Conservation (phyloP, 352 stramenopile genomes). For the Globisporangium nodosum region DNA sequence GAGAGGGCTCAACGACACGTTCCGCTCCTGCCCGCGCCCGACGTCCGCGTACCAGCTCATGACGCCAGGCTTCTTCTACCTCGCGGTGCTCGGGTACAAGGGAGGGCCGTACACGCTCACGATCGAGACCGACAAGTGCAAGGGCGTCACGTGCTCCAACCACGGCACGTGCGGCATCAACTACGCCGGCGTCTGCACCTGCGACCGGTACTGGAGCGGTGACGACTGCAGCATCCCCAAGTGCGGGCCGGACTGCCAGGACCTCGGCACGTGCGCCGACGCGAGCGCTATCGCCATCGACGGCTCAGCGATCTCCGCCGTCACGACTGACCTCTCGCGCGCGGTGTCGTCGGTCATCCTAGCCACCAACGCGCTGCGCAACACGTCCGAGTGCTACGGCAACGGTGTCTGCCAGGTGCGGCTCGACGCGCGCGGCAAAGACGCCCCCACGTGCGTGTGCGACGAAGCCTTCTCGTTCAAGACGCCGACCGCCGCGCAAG, state of each 20-base stretch:
- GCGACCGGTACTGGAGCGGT: conserved; percentile 69
- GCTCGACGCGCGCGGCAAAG: conserved; percentile 10
- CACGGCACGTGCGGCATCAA: conserved; percentile 58
- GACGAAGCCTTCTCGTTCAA: conserved; percentile 57
- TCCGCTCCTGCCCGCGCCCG: conserved; percentile 45
- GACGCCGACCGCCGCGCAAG: conserved; percentile 33
- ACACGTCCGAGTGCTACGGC: conserved; percentile 65
- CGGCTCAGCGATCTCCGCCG: neutral
- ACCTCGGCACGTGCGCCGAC: conserved; percentile 38
- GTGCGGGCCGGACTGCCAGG: conserved; percentile 65
- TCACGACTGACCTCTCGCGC: conserved; percentile 10
- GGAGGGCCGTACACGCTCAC: conserved; percentile 27
- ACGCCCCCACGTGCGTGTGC: conserved; percentile 45
- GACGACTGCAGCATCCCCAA: conserved; percentile 68
- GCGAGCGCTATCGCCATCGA: neutral
- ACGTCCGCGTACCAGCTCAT: conserved; percentile 46
- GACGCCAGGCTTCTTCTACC: conserved; percentile 62
- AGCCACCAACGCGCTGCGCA: conserved; percentile 31
- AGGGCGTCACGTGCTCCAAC: conserved; percentile 46
- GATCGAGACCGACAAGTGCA: conserved; percentile 65
- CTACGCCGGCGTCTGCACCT: conserved; percentile 61
- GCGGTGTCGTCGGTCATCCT: conserved; percentile 9
- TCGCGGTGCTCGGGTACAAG: conserved; percentile 59
- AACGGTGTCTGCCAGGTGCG: conserved; percentile 54
- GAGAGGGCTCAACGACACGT: conserved; percentile 44